Evolutionary conservation across 129 eudicot species (phyloP), one percentile per base, ranked within the genome.

Genomic region (Arctium minus): DNA sequence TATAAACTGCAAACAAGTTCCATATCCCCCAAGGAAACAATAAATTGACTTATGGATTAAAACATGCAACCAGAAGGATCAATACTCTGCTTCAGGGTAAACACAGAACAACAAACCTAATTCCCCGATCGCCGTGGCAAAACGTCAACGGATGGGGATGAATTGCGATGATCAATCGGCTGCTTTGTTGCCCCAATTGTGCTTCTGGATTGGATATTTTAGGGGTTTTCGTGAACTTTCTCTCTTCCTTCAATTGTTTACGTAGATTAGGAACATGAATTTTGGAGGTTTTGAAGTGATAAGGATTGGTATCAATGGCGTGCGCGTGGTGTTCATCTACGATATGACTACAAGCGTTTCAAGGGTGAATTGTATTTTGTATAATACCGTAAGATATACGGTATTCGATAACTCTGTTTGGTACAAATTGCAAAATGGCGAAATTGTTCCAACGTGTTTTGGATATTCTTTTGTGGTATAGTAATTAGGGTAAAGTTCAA

Each of bases 291-390:
- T 70, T 69, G 70, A 81, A 77, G 73, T 50, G 56, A 82, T 75
- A 11, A 70, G n/a, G 77, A 76, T 46, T 53, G 48, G 53, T 22
- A 82, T 75, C 56, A 48, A 83, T 76, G 82, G 86, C 86, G 86
- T 83, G 86, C 77, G 80, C 76, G 13, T 15, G 56, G 22, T 76
- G 81, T 46, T 82, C 50, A 48, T 82, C 77, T 77, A 29, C 60
- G 29, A 44, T 35, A 82, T 39, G 85, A 72, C 78, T 71, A 12
- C 39, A 50, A 42, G n/a, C 17, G 56, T 53, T 80, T 72, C 38
- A 82, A 70, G 77, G 62, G 72, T 70, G 60, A 35, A 37, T 73
- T 73, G 62, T 73, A 40, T 37, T 38, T 73, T 12, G 64, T 60
- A 60, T 42, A 42, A 42, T n/a, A 6, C 22, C 67, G 67, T 17